Conservation (phyloP, 2,329 filamentous ascomycete genomes). For the Immersiporthe knoxdaviesiana region DNA sequence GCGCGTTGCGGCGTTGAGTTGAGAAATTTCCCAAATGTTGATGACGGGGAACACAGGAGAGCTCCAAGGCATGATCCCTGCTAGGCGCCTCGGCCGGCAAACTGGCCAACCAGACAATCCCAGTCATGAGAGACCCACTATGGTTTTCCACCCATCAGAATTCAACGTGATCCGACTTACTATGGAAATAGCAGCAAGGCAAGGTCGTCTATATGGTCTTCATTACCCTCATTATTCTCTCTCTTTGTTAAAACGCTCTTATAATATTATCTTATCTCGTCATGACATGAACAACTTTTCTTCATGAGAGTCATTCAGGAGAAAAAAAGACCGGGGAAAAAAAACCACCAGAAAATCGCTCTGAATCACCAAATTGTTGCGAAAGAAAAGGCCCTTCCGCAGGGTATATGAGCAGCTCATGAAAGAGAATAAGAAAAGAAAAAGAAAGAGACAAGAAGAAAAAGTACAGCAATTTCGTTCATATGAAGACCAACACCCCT, state of each 20-base stretch:
- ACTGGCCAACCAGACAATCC: background rate
- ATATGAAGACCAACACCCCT: background rate
- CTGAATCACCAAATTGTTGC: background rate
- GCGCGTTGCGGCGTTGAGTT: background rate
- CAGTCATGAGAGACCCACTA: background rate
- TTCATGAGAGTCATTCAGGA: background rate
- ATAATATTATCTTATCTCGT: background rate
- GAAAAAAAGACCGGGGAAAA: no score
- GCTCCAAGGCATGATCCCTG: background rate
- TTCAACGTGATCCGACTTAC: no score
- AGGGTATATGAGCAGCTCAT: background rate
- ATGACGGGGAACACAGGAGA: background rate
- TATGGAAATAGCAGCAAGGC: no score
- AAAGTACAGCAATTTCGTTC: background rate
- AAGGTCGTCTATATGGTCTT: background rate
- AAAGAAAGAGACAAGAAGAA: background rate
- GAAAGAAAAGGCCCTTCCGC: background rate
- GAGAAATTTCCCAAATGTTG: constrained; percentile 10
- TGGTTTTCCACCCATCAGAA: background rate
- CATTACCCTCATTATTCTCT: background rate
- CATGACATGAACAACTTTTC: background rate
- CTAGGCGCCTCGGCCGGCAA: background rate
- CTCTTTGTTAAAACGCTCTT: background rate
- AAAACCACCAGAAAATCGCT: background rate
- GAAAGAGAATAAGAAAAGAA: background rate